phyloP scores from a whole-genome alignment of 108 stramenopile genomes.

The Parmales sp. region DNA sequence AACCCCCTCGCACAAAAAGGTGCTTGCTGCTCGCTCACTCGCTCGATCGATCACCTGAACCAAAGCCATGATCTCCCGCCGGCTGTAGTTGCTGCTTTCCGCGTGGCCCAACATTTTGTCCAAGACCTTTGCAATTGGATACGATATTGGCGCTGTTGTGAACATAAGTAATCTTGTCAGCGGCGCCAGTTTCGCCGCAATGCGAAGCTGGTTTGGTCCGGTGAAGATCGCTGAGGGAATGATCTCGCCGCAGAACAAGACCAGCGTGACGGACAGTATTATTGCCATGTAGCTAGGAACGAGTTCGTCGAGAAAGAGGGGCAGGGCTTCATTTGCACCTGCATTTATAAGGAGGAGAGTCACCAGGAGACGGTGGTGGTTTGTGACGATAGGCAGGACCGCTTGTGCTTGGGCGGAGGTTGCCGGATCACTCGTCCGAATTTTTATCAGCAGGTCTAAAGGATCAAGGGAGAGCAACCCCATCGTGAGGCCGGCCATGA shows the following conservation, averaged over 20 bases:
- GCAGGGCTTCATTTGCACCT: slow-evolving; percentile 81
- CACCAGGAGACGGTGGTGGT: slow-evolving; percentile 84
- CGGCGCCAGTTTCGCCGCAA: slow-evolving; percentile 65
- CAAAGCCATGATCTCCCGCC: slow-evolving; percentile 14
- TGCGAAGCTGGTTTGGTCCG: slow-evolving; percentile 70
- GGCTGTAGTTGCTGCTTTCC: slow-evolving; percentile 27
- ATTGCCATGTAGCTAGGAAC: slow-evolving; percentile 69
- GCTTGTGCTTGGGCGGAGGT: slow-evolving; percentile 40
- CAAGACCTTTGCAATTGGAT: slow-evolving; percentile 71
- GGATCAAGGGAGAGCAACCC: slow-evolving; percentile 79
- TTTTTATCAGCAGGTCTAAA: slow-evolving; percentile 63
- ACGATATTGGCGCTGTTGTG: slow-evolving; percentile 65
- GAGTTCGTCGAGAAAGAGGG: slow-evolving; percentile 81
- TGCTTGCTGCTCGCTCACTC: slow-evolving; percentile 14
- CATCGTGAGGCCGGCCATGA: slow-evolving; percentile 87
- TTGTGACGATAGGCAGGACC: slow-evolving; percentile 54
- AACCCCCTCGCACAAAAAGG: too few species aligned
- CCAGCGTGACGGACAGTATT: slow-evolving; percentile 76
- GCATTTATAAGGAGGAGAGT: slow-evolving; percentile 87
- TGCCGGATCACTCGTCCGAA: slow-evolving; percentile 32
- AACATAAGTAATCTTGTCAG: slow-evolving; percentile 64
- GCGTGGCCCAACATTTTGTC: slow-evolving; percentile 60
- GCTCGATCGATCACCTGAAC: slow-evolving; percentile 18
- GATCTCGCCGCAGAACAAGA: slow-evolving; percentile 81
- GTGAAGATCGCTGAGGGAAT: slow-evolving; percentile 81